These are phyloP conservation scores for Lichtheimia ornata DNA, from an alignment of 371 early-diverging fungal species.

Conservation along the genomic window DNA sequence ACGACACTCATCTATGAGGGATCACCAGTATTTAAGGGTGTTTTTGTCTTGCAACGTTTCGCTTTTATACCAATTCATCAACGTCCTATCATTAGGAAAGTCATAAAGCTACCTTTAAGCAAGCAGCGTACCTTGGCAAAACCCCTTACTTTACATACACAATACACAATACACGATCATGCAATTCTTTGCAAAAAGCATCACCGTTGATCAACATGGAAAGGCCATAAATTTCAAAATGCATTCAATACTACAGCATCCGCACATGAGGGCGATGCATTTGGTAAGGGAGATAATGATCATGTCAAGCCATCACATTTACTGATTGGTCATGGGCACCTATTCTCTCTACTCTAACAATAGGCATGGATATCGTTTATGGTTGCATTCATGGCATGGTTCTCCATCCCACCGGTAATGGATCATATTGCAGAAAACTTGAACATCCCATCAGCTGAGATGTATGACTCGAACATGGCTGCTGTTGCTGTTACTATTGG, in stretches of 20 bases:
- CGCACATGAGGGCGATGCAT: constrained; percentile 27
- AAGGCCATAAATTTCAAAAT: constrained; percentile 25
- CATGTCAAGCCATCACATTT: too few relatives aligned
- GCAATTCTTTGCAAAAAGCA: constrained; percentile 13
- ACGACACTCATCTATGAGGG: too few relatives aligned
- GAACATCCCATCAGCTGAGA: constrained; percentile 11
- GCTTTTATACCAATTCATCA: too few relatives aligned
- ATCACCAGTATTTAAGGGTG: too few relatives aligned
- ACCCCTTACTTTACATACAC: too few relatives aligned
- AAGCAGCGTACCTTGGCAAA: too few relatives aligned
- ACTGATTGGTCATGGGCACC: too few relatives aligned
- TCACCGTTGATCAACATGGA: constrained; percentile 21
- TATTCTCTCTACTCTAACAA: constrained; percentile 11
- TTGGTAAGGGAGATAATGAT: constrained; percentile 10
- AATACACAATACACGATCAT: too few relatives aligned
- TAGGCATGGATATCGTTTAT: constrained; percentile 39
- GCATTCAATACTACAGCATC: constrained; percentile 12
- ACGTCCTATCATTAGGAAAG: too few relatives aligned
- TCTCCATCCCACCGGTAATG: constrained; percentile 57
- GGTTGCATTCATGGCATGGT: constrained; percentile 57
- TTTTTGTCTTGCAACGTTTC: too few relatives aligned
- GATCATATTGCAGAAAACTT: constrained; percentile 25
- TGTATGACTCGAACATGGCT: constrained; percentile 34
- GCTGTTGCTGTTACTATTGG: constrained; percentile 41
- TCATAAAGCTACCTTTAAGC: too few relatives aligned